phyloP scores from a whole-genome alignment of 2,329 filamentous ascomycete species.

The Microascus cirrosus region DNA sequence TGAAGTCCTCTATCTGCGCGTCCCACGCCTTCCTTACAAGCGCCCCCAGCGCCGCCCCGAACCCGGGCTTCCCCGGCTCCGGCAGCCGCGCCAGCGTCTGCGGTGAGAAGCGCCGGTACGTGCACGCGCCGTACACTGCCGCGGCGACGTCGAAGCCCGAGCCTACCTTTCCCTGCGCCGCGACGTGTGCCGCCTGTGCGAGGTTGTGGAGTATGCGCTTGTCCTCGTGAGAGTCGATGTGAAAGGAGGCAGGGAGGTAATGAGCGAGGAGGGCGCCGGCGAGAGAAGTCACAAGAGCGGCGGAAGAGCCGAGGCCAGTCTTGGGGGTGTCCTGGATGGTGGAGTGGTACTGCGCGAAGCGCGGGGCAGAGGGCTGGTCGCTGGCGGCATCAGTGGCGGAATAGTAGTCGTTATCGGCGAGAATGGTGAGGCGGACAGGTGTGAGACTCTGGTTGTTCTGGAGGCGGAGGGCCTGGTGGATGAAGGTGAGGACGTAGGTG shows the following conservation, averaged over 20 bases:
- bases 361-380: conserved; percentile 17
- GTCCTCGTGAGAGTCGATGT: conserved; percentile 41
- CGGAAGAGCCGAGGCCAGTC: conserved; percentile 89
- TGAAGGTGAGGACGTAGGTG: conserved; percentile 77
- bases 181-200: conserved; percentile 85
- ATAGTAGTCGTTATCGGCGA: conserved; percentile 96
- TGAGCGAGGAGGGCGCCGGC: conserved; percentile 67
- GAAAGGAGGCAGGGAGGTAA: conserved; percentile 54
- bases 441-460: conserved; percentile 37
- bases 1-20: conserved; percentile 60
- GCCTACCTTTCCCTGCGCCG: conserved; percentile 92
- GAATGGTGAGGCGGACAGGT: conserved; percentile 68
- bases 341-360: conserved; percentile 70
- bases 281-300: conserved; percentile 82
- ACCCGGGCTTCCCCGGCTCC: conserved; percentile 54
- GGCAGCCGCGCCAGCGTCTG: conserved; percentile 56
- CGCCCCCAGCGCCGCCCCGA: conserved; percentile 51
- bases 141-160: conserved; percentile 92
- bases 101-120: conserved; percentile 89
- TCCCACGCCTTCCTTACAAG: conserved; percentile 66
- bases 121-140: conserved; percentile 82
- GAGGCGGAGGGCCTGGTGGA: conserved; percentile 26
- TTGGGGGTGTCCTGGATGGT: conserved; percentile 75
- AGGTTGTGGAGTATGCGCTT: conserved; percentile 73
- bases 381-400: conserved; percentile 38